A percentile compares a stretch with the other conserved stretches of the same genome.
Evolutionary conservation across 106 monocot genomes (phyloP).

Genomic region (Acorus calamus): DNA sequence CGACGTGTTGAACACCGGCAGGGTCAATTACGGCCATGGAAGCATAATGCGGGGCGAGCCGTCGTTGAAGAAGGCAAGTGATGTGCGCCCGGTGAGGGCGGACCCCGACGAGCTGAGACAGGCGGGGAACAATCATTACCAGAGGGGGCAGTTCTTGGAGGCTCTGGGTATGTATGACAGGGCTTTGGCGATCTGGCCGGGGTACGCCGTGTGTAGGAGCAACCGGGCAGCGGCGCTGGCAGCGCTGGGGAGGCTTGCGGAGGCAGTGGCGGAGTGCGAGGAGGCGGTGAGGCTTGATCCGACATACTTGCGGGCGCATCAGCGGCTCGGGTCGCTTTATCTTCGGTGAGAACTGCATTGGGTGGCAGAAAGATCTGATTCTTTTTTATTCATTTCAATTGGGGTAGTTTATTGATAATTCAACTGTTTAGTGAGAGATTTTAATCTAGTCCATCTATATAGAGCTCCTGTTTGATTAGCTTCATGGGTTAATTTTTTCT

Average conservation of each 20-base stretch:
- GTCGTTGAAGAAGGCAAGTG: neutral
- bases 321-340: slow-evolving; percentile 44
- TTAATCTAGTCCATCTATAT: too few species aligned
- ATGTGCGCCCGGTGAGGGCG: slow-evolving; percentile 9
- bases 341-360: slow-evolving; percentile 29
- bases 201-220: slow-evolving; percentile 46
- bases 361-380: neutral
- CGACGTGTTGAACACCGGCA: slow-evolving; percentile 56
- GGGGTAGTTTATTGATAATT: too few species aligned
- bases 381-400: too few species aligned
- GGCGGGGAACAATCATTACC: slow-evolving; percentile 59
- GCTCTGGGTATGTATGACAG: slow-evolving; percentile 58
- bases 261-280: slow-evolving; percentile 63
- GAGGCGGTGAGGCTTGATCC: slow-evolving; percentile 67
- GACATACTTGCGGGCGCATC: slow-evolving; percentile 41
- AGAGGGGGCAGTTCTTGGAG: slow-evolving; percentile 44
- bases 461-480: too few species aligned
- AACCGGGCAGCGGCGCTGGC: slow-evolving; percentile 63
- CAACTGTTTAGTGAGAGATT: too few species aligned
- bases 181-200: slow-evolving; percentile 46
- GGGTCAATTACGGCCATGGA: slow-evolving; percentile 65
- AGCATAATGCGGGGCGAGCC: slow-evolving; percentile 37
- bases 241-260: slow-evolving; percentile 36
- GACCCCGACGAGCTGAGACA: slow-evolving; percentile 65
- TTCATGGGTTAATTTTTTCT: too few species aligned